These are phyloP conservation scores for Penicillium sp. DNA, from an alignment of 2,329 filamentous ascomycete species.

Conservation along the genomic window DNA sequence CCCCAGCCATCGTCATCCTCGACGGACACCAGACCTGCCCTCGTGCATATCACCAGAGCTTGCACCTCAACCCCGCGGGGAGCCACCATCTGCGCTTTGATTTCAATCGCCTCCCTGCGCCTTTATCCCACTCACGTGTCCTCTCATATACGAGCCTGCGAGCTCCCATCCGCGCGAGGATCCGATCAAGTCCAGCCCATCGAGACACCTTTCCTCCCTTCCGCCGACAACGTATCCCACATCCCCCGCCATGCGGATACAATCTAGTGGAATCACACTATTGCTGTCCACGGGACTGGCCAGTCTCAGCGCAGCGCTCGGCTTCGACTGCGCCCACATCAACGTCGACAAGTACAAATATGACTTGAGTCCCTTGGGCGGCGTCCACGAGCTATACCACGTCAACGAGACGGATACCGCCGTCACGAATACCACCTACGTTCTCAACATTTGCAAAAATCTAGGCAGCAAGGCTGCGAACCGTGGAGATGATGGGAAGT, in stretches of 20 bases:
- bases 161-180: conserved; percentile 4
- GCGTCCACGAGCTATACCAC: conserved; percentile 41
- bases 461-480: conserved; percentile 31
- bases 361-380: conserved; percentile 41
- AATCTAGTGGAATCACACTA: conserved; percentile 25
- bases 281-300: conserved; percentile 33
- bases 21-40: not conserved
- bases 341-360: conserved; percentile 41
- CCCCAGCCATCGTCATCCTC: conserved; percentile 20
- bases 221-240: not conserved
- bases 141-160: conserved; percentile 6
- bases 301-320: conserved; percentile 31
- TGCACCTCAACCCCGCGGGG: conserved; percentile 1
- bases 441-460: conserved; percentile 39
- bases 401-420: conserved; percentile 30
- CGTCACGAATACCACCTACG: conserved; percentile 40
- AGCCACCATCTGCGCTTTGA: not conserved
- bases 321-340: conserved; percentile 44
- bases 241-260: conserved; percentile 37
- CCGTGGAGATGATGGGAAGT: conserved; percentile 29
- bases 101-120: not conserved
- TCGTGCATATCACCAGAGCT: conserved; percentile 5
- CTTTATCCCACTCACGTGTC: conserved; percentile 1
- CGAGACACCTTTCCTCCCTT: not conserved
- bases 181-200: not conserved